Conservation (phyloP, 2,329 filamentous ascomycete genomes). For the Colletotrichum eleusines region DNA sequence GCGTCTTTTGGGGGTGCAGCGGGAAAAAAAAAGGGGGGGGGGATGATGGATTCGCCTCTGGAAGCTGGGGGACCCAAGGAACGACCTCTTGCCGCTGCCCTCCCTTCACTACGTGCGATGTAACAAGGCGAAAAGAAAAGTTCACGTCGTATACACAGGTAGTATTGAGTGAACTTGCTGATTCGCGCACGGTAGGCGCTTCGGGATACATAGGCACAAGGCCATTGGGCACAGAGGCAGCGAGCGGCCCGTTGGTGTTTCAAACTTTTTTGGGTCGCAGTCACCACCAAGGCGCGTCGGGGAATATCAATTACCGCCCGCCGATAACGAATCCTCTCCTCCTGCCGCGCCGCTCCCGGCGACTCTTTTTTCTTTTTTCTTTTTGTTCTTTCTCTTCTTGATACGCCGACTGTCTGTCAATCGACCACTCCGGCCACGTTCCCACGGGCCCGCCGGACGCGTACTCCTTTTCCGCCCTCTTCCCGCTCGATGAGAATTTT, state of each 20-base stretch:
- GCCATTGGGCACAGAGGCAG: not conserved
- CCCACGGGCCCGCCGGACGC: too few relatives aligned
- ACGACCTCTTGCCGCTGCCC: not conserved
- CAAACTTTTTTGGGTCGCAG: not conserved
- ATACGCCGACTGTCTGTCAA: not conserved
- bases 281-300: constrained; percentile 2
- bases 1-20: constrained; percentile 4
- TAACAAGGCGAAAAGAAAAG: not conserved
- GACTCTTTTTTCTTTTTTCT: too few relatives aligned
- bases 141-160: constrained; percentile 5
- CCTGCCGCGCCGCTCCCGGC: not conserved
- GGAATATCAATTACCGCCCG: not conserved
- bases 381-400: too few relatives aligned
- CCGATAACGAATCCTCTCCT: not conserved
- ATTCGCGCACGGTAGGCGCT: constrained; percentile 33
- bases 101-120: too few relatives aligned
- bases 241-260: constrained; percentile 8
- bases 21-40: too few relatives aligned
- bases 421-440: not conserved
- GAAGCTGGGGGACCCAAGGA: not conserved
- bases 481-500: not conserved
- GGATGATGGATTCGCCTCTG: not conserved
- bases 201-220: constrained; percentile 8
- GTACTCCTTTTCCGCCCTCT: not conserved
- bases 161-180: constrained; percentile 19